Evolutionary conservation across 352 stramenopile species (phyloP), one percentile per base, ranked within the genome.

Genomic region (Globisporangium sylvaticum): DNA sequence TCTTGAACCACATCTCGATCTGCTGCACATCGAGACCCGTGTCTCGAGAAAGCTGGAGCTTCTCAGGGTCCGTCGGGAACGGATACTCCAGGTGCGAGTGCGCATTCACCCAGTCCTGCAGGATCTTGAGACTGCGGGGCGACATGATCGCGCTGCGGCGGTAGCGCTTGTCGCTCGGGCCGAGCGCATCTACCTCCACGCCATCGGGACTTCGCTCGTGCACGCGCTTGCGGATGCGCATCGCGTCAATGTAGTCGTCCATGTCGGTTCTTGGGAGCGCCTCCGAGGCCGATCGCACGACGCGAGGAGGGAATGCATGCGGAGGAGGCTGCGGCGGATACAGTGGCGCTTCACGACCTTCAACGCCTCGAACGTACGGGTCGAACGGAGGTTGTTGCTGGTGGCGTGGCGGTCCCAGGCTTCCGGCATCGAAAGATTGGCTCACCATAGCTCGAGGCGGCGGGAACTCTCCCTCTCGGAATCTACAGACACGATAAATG

Each of bases 1-100:
- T 92, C 64, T 87, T 87, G 60, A 95, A 87, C 87, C 85, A 95
- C n/a, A 83, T 77, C 64, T 95, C 87, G 31, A 94, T 84, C 74
- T 95, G 87, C 58, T 83, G 80, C 18, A 93, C 77, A 57, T 94
- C 85, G 9, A 95, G 66, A 1, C 87, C 84, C 0, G 85, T 92
- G 29, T 92, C 84, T 34, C 79, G 75, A 37, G 82, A 87, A 10
- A 95, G 83, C 67, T 92, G 82, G 37, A 90, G 67, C 67, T 88
- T 89, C 71, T 94, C 87, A 0, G 71, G 62, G 46, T 94, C 87
- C 4, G 76, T 79, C 5, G 83, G 84, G 59, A 87, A 81, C 5
- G 82, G 81, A 61, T 83, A 90, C 56, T 94, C 81, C 55, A 83
- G 75, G 61, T 88, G 81, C 4, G 74, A 65, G 48, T 89, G 84